Evolutionary conservation across 2,329 filamentous ascomycete species (phyloP).

Genomic region (Exophiala viscosa): DNA sequence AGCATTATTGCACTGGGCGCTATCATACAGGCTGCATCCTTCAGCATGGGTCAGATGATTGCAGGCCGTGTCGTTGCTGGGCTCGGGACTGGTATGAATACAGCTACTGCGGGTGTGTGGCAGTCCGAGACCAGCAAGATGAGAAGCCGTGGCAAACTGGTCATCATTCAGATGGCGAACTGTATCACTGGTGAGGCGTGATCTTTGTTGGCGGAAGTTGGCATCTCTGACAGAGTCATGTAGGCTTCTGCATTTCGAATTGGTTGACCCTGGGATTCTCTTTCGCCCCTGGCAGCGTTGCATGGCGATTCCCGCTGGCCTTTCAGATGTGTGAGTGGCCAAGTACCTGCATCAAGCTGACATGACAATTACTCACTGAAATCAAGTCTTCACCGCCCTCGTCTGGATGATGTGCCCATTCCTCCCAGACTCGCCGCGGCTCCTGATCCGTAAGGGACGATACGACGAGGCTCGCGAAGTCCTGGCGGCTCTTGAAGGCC

Average conservation of each 20-base stretch:
- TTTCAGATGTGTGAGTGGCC: slow-evolving; percentile 48
- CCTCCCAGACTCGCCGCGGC: slow-evolving; percentile 52
- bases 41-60: slow-evolving; percentile 40
- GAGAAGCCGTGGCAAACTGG: slow-evolving; percentile 49
- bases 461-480: slow-evolving; percentile 51
- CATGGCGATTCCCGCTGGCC: slow-evolving; percentile 57
- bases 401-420: slow-evolving; percentile 41
- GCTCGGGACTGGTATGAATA: slow-evolving; percentile 32
- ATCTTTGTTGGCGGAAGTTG: too few relatives aligned
- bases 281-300: slow-evolving; percentile 47
- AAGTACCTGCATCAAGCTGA: too few relatives aligned
- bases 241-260: slow-evolving; percentile 44
- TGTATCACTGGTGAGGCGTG: slow-evolving; percentile 41
- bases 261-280: slow-evolving; percentile 52
- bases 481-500: slow-evolving; percentile 34
- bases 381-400: slow-evolving; percentile 47
- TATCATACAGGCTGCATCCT: slow-evolving; percentile 41
- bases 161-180: slow-evolving; percentile 52
- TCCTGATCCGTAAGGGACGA: slow-evolving; percentile 55
- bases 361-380: neutral
- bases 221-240: too few relatives aligned
- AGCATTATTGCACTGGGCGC: slow-evolving; percentile 45
- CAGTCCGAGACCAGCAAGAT: slow-evolving; percentile 48
- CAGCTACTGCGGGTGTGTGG: slow-evolving; percentile 40
- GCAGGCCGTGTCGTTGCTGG: slow-evolving; percentile 49